These are phyloP conservation scores for Lachancea sp. DNA, from an alignment of 805 yeast genomes.

Conservation along the genomic window DNA sequence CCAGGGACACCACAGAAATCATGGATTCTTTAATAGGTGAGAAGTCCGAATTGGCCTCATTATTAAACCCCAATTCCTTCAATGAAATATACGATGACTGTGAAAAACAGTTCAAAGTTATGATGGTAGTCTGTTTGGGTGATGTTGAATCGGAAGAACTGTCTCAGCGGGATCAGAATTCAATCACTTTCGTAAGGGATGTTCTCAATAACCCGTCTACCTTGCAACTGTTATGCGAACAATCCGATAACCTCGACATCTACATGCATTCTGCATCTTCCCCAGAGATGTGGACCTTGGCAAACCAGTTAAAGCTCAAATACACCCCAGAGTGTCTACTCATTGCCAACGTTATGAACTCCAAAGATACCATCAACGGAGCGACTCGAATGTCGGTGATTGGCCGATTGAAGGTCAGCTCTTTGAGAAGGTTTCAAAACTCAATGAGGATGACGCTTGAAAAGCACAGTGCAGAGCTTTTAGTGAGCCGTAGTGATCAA, in stretches of 20 bases:
- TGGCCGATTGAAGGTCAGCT: conserved; percentile 27
- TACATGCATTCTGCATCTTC: conserved; percentile 61
- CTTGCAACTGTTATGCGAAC: conserved; percentile 31
- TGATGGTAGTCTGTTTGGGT: conserved; percentile 47
- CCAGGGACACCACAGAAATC: conserved; percentile 12
- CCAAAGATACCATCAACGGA: conserved; percentile 30
- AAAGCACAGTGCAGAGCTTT: conserved; percentile 56
- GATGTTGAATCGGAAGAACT: conserved; percentile 37
- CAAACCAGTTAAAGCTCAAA: conserved; percentile 46
- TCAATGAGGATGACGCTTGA: conserved; percentile 40
- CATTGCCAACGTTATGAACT: conserved; percentile 51
- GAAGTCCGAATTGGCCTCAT: conserved; percentile 2
- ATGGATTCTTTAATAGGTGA: conserved; percentile 19
- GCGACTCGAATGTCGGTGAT: conserved; percentile 33
- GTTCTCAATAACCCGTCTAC: conserved; percentile 43
- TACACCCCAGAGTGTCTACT: conserved; percentile 50
- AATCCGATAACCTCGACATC: conserved; percentile 42
- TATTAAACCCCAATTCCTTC: conserved; percentile 27
- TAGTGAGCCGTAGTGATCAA: conserved; percentile 52
- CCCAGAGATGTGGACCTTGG: conserved; percentile 62
- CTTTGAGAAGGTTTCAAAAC: conserved; percentile 32
- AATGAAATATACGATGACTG: conserved; percentile 39
- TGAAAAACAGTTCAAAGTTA: conserved; percentile 41
- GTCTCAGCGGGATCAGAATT: conserved; percentile 21
- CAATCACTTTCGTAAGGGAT: conserved; percentile 39